Evolutionary conservation across 2,329 filamentous ascomycete genomes (phyloP), one percentile per base, ranked within the genome.

Genomic region (Botrytis galanthina): DNA sequence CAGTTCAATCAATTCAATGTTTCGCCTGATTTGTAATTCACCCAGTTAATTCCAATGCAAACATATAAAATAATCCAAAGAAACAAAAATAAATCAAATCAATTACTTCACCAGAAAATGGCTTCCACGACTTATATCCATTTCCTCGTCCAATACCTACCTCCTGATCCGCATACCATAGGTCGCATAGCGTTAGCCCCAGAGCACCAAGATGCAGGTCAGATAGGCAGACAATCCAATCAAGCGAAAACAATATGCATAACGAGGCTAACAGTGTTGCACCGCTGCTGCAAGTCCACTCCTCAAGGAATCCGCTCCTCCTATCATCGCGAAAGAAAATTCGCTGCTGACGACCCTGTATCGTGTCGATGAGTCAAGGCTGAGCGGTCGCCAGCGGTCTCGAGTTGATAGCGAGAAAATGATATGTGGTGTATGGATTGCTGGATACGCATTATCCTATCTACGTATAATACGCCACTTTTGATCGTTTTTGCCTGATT

Each of bases 161-260:
- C 37, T 39, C 37, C 10, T 6, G 37, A 37, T 37, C 35, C 32
- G 37, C 60, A 22, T 62, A 57, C 60, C 22, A 62, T 8, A 39
- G 35, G 22, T 37, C 35, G 60, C 60, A 39, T 18, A 57, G 51
- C 60, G 35, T 62, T 62, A 62, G 60, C 37, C 60, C 22, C 35
- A 62, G 37, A 62, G 26, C 26, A 62, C 35, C 12, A 62, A 39
- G 39, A 62, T 62, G 60, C 60, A 62, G 37, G 60, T 62, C 60
- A 62, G 60, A 62, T 62, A 62, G 60, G 60, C 60, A 62, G 22
- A 62, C 22, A 18, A 39, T 62, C 60, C 60, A 62, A 62, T 62
- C 60, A 62, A 62, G 35, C 22, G 37, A 22, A 7, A 39, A 9
- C 12, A 16, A 39, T 18, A 62, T 62, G 60, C 22, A 39, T n/a